Conservation (phyloP, 306 rosid species). For the Macrotyloma uniflorum region DNA sequence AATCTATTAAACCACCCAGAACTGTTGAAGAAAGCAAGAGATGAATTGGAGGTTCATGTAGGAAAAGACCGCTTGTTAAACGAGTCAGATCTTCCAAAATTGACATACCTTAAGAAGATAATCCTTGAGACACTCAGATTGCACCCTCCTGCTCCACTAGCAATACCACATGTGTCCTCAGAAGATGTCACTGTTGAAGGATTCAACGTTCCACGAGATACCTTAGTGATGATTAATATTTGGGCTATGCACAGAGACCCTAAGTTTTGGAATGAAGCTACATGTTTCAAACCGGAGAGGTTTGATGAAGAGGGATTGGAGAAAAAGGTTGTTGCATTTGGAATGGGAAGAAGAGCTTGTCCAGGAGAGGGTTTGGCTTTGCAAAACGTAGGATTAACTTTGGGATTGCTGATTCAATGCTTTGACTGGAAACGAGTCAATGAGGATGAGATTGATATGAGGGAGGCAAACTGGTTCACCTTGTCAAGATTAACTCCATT, state of each 20-base stretch:
- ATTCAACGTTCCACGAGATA: slow-evolving; percentile 5
- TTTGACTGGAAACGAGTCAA: slow-evolving; percentile 30
- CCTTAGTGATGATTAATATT: slow-evolving; percentile 4
- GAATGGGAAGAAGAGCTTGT: slow-evolving; percentile 38
- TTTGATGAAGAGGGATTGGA: slow-evolving; percentile 21
- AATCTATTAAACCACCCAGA: slow-evolving; percentile 23
- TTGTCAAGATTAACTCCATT: slow-evolving; percentile 4
- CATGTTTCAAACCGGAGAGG: slow-evolving; percentile 24
- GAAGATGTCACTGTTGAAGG: slow-evolving; percentile 10
- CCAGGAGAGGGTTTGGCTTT: slow-evolving; percentile 11
- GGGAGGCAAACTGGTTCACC: neutral
- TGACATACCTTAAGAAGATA: slow-evolving; percentile 5
- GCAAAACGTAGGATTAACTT: neutral
- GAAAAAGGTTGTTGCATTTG: slow-evolving; percentile 1
- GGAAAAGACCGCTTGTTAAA: slow-evolving; percentile 9
- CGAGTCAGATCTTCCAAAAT: slow-evolving; percentile 25
- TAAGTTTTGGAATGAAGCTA: neutral
- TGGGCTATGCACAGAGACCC: slow-evolving; percentile 35
- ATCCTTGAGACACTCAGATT: slow-evolving; percentile 24
- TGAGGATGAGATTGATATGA: slow-evolving; percentile 25
- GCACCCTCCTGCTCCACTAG: neutral
- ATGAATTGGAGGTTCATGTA: neutral
- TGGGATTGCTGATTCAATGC: slow-evolving; percentile 30
- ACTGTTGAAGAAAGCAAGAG: neutral
- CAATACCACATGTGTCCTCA: slow-evolving; percentile 20